Percentiles rank a stretch among this genome's conserved stretches.
Evolutionary conservation across 75 land plant genomes (phyloP).

Genomic region (Selaginella moellendorffii): DNA sequence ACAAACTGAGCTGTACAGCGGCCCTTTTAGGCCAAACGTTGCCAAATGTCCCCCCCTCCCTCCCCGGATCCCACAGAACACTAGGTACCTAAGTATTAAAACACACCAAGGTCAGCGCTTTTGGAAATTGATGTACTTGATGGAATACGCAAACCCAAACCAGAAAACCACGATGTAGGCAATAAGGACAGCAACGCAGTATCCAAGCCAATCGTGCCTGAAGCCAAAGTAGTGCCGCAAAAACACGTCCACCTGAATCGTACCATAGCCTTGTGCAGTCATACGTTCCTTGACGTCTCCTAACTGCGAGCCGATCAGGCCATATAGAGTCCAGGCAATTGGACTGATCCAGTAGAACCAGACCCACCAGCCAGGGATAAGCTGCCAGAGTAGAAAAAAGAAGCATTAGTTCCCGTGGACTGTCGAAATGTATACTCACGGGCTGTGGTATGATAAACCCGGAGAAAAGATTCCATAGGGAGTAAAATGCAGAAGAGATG

Average conservation of each 20-base stretch:
- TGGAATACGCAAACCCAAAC: conserved; percentile 8
- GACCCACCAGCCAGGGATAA: conserved; percentile 2
- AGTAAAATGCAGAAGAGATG: conserved; percentile 6
- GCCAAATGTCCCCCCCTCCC: too few relatives aligned
- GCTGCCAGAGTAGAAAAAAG: too few relatives aligned
- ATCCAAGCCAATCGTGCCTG: conserved; percentile 2
- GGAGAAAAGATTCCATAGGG: conserved; percentile 7
- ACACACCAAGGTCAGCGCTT: too few relatives aligned
- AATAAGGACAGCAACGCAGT: conserved; percentile 3
- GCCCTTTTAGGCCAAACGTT: too few relatives aligned
- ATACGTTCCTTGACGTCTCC: neutral
- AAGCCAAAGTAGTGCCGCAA: conserved; percentile 5
- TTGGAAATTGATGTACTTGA: conserved; percentile 6
- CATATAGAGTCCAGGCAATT: conserved; percentile 5
- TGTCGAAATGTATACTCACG: conserved; percentile 1
- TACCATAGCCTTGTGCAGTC: neutral
- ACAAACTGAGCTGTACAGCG: too few relatives aligned
- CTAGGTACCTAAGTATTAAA: too few relatives aligned
- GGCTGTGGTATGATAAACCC: conserved; percentile 4
- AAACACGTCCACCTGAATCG: neutral
- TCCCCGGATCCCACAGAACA: too few relatives aligned
- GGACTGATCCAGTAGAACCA: conserved; percentile 10
- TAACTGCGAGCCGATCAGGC: conserved; percentile 6
- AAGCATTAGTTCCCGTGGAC: too few relatives aligned
- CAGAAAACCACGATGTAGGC: neutral